Evolutionary conservation across 139 green algal genomes (phyloP), one percentile per base, ranked within the genome.

Genomic region (Micractinium conductrix): DNA sequence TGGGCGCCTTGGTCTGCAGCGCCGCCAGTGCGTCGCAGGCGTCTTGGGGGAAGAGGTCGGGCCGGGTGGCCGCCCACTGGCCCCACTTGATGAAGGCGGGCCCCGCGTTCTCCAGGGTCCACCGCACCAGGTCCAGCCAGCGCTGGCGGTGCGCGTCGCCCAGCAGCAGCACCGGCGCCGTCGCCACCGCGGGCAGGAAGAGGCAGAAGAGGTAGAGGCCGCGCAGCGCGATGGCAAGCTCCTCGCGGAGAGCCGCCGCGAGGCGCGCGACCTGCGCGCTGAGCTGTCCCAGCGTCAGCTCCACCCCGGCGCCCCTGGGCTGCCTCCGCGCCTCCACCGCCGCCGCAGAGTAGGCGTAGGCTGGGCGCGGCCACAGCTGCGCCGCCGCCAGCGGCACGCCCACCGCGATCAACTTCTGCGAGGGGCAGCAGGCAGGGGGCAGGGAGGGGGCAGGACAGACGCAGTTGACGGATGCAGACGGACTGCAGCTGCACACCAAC

Each of bases 81-180:
- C 92, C 95, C 94, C 94, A 97, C 88, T 98, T 98, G 65, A 98
- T 95, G 85, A 94, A 95, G 0, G 95, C 95, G 4, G 96, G 92
- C 38, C 96, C 92, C 74, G 91, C 86, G 10, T 81, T 63, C 87
- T 96, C 94, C 60, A 97, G 86, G 16, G 94, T 98, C 91, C 94
- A 96, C 3, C 83, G 67, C 82, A 97, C 69, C 37, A 97, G 91
- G 28, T 87, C 17, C 81, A 96, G 84, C 95, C 95, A 98, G 12
- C 38, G 48, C 17, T 71, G 17, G 33, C 81, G 81, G 38, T 69
- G 69, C 14, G 26, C 42, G 26, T 80, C 48, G n/a, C 85, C 88
- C 50, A 90, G 72, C 48, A 75, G 84, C 38, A 95, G 81, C 38
- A 87, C 10, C 90, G 73, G 44, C 1, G 90, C 87, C 24, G 81